Evolutionary conservation across 2,329 filamentous ascomycete genomes (phyloP).

Genomic region (Verticillium isaacii): DNA sequence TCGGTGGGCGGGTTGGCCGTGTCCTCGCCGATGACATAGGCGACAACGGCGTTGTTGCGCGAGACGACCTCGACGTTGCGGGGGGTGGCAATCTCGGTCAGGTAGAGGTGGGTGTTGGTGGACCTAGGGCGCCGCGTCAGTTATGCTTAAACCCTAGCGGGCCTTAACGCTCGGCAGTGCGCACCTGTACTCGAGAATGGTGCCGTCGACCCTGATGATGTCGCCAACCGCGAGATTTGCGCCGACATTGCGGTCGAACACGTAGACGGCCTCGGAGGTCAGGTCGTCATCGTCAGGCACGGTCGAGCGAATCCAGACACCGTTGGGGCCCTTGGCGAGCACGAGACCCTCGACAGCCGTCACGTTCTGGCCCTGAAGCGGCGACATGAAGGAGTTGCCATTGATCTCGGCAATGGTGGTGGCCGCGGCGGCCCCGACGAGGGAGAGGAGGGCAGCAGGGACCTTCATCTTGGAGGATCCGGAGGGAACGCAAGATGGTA

Average conservation of each 20-base stretch:
- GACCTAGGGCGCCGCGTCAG: slow-evolving; percentile 33
- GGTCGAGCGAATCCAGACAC: slow-evolving; percentile 61
- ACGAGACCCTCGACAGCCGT: slow-evolving; percentile 58
- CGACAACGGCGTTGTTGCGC: slow-evolving; percentile 46
- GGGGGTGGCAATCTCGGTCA: slow-evolving; percentile 59
- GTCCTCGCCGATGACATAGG: slow-evolving; percentile 57
- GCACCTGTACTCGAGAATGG: slow-evolving; percentile 52
- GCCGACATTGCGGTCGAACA: slow-evolving; percentile 50
- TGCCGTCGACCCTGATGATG: slow-evolving; percentile 54
- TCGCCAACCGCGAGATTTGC: slow-evolving; percentile 56
- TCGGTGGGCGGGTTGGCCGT: slow-evolving; percentile 54
- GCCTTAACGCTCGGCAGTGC: slow-evolving; percentile 9
- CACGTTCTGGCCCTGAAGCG: slow-evolving; percentile 51
- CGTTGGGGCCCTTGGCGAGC: slow-evolving; percentile 56
- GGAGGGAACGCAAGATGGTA: neutral
- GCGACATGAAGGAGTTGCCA: slow-evolving; percentile 59
- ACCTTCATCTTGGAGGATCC: slow-evolving; percentile 22
- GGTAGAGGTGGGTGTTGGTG: slow-evolving; percentile 50
- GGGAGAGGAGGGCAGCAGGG: slow-evolving; percentile 20
- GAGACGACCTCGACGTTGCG: slow-evolving; percentile 48
- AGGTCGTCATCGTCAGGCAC: slow-evolving; percentile 47
- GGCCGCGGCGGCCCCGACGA: slow-evolving; percentile 25
- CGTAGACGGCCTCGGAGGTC: slow-evolving; percentile 63
- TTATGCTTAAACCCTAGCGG: neutral
- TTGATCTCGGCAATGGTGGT: slow-evolving; percentile 60